phyloP scores from a whole-genome alignment of 345 rosid species.

The Citrus inodora region DNA sequence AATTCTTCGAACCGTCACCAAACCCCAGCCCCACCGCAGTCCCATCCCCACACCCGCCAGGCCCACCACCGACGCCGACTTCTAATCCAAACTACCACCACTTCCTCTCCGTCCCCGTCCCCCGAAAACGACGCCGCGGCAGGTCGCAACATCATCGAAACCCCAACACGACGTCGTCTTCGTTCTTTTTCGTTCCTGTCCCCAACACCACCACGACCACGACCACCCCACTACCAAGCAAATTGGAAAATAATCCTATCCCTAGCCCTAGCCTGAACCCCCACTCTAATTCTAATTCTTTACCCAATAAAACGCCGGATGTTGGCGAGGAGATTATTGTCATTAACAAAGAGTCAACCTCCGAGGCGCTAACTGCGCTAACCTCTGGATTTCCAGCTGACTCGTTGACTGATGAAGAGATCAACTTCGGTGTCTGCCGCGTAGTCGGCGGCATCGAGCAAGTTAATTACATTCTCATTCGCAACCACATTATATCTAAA shows the following conservation, averaged over 20 bases:
- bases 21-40: slow-evolving; percentile 32
- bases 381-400: slow-evolving; percentile 97
- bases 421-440: slow-evolving; percentile 75
- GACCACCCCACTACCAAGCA: not conserved
- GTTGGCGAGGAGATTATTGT: slow-evolving; percentile 84
- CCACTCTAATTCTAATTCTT: slow-evolving; percentile 24
- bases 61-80: slow-evolving; percentile 17
- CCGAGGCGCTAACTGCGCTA: slow-evolving; percentile 83
- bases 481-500: slow-evolving; percentile 81
- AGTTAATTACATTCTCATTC: slow-evolving; percentile 85
- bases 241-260: not conserved
- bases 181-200: slow-evolving; percentile 34
- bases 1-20: slow-evolving; percentile 34
- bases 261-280: slow-evolving; percentile 11
- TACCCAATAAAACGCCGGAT: slow-evolving; percentile 21
- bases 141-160: slow-evolving; percentile 57
- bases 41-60: slow-evolving; percentile 19
- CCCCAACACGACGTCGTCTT: slow-evolving; percentile 37
- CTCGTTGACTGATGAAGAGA: slow-evolving; percentile 82
- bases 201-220: slow-evolving; percentile 10
- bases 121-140: slow-evolving; percentile 79
- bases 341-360: slow-evolving; percentile 83
- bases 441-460: slow-evolving; percentile 89
- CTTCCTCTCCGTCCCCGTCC: slow-evolving; percentile 53
- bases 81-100: slow-evolving; percentile 30